Evolutionary conservation across 2,329 filamentous ascomycete genomes (phyloP), one percentile per base, ranked within the genome.

Genomic region (Fusarium sp.): DNA sequence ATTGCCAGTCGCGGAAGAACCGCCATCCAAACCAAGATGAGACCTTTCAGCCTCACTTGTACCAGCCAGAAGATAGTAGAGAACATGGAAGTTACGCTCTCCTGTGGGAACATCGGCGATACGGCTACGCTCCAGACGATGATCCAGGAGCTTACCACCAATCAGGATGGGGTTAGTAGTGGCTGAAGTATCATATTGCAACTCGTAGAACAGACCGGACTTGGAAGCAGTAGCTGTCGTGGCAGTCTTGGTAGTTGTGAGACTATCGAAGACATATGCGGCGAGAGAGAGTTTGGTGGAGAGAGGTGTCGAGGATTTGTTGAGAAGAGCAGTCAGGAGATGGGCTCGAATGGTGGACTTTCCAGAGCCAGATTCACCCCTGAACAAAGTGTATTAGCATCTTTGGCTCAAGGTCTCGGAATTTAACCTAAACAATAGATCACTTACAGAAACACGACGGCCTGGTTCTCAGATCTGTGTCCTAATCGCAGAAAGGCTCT

Each of bases 211-310:
- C 18, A 99, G 86, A 67, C 96, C 96, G 13, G 96, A 92, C 80
- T 98, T 98, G 50, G 95, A 98, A 28, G 96, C 96, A 3, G 93
- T 97, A 3, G 94, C 94, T 0, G 95, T 98, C 2, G 95, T 98
- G 33, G 94, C 91, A 3, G 95, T 97, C 83, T 99, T 99, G 26
- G 96, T 99, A 3, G 96, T 98, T 8, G 96, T 99, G 63, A 99
- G 87, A 4, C 93, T 92, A 77, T 99, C 96, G 78, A 99, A 99
- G 63, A 98, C 89, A 78, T 98, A 99, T 42, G 95, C 92, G 23
- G 95, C 95, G 49, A 97, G 91, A 5, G 95, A 98, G 21, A 98
- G 86, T 80, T 98, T 99, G 71, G 91, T 93, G 3, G 95, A 98
- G 5, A 99, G 84, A 1, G 96, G 96, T 15, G 96, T 98, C 0